Base-by-base conservation (phyloP, 257 asterid genomes). In the Solanum habrochaites region DNA sequence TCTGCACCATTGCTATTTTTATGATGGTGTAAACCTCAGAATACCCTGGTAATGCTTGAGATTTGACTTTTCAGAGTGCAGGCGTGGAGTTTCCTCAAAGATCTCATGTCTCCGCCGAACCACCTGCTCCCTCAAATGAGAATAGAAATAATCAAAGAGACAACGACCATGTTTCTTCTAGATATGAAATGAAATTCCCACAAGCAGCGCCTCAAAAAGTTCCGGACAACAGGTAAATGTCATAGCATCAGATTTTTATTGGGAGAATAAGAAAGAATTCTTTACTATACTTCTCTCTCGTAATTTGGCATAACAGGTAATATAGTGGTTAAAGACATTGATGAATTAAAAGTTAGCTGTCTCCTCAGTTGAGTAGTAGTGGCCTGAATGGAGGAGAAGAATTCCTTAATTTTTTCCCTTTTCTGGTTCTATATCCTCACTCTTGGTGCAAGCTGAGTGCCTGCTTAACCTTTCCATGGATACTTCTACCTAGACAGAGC, bases 11-110 rank as follows among this genome's bases (percentile, higher is more conserved):
- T 47, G 70, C 71, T 85, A 70, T 77, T 49, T 52, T 82, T 87
- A 15, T 67, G 58, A 13, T 47, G 85, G 85, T 47, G 66, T 47
- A 16, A 8, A 80, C 29, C 43, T 80, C 67, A 9, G 64, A 80
- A 80, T 80, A 47, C 85, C 67, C 67, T 45, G 67, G 66, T 71
- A 71, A 71, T 72, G 87, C 49, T 71, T 85, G 71, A 66, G 69
- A 39, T 21, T 23, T 84, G 35, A 86, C 69, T 78, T 88, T 91
- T 85, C 98, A 97, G 99, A 95, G 92, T 92, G 96, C 97, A 82
- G 99, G 98, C 85, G 99, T 97, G 83, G 89, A 97, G 92, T 97
- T 97, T 90, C 93, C 98, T 83, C 94, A 91, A 93, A 93, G 94
- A 89, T 90, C 97, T 86, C 89, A 16, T 67, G 94, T 83, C 52